Percentiles rank a stretch among this genome's conserved stretches.
phyloP scores from a whole-genome alignment of 352 stramenopile species.

The Globisporangium alternatum region DNA sequence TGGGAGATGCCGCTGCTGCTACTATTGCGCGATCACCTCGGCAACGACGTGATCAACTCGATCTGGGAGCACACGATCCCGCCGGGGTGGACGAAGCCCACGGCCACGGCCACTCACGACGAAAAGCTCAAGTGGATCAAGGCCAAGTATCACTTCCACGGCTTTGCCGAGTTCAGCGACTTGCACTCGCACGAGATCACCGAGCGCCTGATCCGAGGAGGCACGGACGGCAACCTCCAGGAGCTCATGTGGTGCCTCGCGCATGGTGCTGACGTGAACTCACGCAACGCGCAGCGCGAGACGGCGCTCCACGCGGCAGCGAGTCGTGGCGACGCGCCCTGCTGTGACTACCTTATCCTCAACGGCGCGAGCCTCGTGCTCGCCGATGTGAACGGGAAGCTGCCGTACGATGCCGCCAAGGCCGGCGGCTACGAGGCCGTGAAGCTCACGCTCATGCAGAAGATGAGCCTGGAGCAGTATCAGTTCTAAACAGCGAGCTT shows the following conservation, averaged over 20 bases:
- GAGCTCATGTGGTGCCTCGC: conserved; percentile 80
- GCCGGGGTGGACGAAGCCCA: conserved; percentile 51
- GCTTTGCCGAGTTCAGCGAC: conserved; percentile 44
- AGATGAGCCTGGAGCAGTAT: conserved; percentile 68
- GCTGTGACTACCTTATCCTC: conserved; percentile 77
- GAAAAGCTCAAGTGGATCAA: conserved; percentile 84
- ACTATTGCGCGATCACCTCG: conserved; percentile 63
- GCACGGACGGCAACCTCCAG: conserved; percentile 32
- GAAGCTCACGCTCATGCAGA: conserved; percentile 64
- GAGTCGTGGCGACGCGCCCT: conserved; percentile 28
- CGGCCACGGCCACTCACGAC: conserved; percentile 39
- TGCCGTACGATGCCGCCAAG: conserved; percentile 66
- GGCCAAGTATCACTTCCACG: conserved; percentile 82
- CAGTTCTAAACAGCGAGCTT: conserved; percentile 30
- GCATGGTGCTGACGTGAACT: conserved; percentile 79
- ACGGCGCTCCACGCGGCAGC: conserved; percentile 63
- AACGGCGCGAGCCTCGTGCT: conserved; percentile 74
- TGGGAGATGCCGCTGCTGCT: conserved; percentile 80
- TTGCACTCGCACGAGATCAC: conserved; percentile 30
- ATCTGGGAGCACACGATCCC: conserved; percentile 66
- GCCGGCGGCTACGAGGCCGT: conserved; percentile 53
- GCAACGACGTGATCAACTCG: conserved; percentile 66
- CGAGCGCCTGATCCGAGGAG: conserved; percentile 46
- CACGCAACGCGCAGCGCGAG: conserved; percentile 40
- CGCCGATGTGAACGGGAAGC: conserved; percentile 38